Evolutionary conservation across 352 stramenopile genomes (phyloP).

Genomic region (Globisporangium spiculum): DNA sequence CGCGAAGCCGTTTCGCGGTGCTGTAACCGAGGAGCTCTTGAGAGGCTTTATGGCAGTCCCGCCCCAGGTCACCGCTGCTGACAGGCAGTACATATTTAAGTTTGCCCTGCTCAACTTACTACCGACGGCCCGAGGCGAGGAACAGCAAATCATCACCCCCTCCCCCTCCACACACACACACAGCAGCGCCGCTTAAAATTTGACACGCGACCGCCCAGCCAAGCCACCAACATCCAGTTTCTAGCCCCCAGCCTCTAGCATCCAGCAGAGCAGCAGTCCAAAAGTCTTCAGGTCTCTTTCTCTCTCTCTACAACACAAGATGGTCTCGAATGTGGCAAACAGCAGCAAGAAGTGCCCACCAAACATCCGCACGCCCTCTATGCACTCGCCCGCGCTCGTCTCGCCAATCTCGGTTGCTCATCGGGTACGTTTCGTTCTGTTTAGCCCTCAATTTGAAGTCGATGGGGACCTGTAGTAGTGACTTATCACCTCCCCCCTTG

Average conservation of each 20-base stretch:
- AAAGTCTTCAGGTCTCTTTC: background rate
- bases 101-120: conserved; percentile 12
- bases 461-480: background rate
- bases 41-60: background rate
- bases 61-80: background rate
- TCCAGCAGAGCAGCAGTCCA: background rate
- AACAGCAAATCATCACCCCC: background rate
- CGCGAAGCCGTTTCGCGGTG: background rate
- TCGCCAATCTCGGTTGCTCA: conserved; percentile 34
- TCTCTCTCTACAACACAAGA: background rate
- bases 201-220: background rate
- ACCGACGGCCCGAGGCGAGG: background rate
- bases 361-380: conserved; percentile 23
- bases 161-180: background rate
- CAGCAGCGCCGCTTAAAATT: background rate
- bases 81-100: conserved; percentile 2
- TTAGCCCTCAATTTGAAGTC: background rate
- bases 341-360: conserved; percentile 27
- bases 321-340: conserved; percentile 14
- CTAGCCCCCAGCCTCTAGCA: background rate
- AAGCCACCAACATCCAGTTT: background rate
- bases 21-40: background rate
- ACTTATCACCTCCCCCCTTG: background rate
- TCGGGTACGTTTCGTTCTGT: conserved; percentile 12
- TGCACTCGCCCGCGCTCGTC: conserved; percentile 28